Evolutionary conservation across 495 filamentous ascomycete genomes (phyloP).

Genomic region (Tuber magnatum): DNA sequence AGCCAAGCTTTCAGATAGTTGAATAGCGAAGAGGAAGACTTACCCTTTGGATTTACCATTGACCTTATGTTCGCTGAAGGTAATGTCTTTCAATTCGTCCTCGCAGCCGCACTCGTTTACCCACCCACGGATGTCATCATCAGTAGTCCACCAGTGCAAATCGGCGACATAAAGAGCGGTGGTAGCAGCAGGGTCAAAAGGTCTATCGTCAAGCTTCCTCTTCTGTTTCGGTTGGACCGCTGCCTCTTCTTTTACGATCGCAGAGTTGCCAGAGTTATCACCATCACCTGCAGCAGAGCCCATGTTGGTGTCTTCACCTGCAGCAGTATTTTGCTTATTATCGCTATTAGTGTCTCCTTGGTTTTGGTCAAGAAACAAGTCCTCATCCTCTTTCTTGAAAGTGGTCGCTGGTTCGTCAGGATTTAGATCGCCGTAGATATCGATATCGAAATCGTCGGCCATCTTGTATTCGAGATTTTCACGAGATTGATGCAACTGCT

Average conservation of each 20-base stretch:
- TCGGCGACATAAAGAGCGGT: conserved; percentile 78
- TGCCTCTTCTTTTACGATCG: conserved; percentile 48
- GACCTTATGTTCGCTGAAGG: conserved; percentile 96
- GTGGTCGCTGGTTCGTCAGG: conserved; percentile 41
- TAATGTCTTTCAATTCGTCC: conserved; percentile 80
- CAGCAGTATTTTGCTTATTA: conserved; percentile 47
- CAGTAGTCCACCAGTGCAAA: conserved; percentile 91
- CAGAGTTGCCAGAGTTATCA: conserved; percentile 43
- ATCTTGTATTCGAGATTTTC: conserved; percentile 48
- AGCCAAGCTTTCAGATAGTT: not conserved
- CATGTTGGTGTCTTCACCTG: conserved; percentile 42
- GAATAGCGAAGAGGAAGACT: conserved; percentile 36
- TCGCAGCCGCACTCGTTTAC: conserved; percentile 66
- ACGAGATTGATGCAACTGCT: conserved; percentile 39
- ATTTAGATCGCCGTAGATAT: conserved; percentile 83
- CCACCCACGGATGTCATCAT: conserved; percentile 92
- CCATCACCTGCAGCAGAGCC: conserved; percentile 43
- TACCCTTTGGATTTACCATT: conserved; percentile 98
- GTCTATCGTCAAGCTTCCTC: conserved; percentile 62
- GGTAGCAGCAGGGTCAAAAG: conserved; percentile 69
- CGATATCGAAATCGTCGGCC: conserved; percentile 96
- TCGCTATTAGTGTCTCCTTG: conserved; percentile 45
- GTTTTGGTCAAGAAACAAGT: conserved; percentile 42
- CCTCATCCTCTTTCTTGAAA: conserved; percentile 41
- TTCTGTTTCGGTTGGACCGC: conserved; percentile 43